A percentile compares a stretch with the other conserved stretches of the same genome.
These are phyloP conservation scores for Olyra latifolia DNA, from an alignment of 176 grass and related monocot species.

Conservation along the genomic window DNA sequence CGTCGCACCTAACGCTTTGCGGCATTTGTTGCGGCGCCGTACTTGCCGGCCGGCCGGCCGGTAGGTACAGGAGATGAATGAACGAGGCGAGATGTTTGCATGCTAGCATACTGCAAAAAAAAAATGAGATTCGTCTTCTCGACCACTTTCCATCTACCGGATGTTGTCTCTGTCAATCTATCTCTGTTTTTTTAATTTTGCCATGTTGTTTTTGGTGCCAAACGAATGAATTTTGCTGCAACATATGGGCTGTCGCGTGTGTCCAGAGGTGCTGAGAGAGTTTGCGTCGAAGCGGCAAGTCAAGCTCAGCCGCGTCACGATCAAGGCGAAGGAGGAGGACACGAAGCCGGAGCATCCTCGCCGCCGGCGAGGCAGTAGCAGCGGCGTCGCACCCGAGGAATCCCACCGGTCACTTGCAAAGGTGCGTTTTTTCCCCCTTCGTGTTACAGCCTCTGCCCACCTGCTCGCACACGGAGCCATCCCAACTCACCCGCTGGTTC, in stretches of 20 bases:
- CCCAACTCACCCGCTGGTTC: neutral
- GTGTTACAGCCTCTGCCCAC: neutral
- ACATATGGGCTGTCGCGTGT: too few relatives aligned
- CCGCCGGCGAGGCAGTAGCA: slow-evolving; percentile 21
- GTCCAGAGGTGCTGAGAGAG: slow-evolving; percentile 77
- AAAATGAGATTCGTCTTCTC: neutral
- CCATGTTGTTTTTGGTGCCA: too few relatives aligned
- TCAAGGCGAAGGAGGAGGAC: slow-evolving; percentile 48
- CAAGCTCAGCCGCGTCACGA: slow-evolving; percentile 68
- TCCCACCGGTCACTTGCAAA: slow-evolving; percentile 47
- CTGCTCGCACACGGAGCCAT: neutral
- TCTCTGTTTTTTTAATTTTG: too few relatives aligned
- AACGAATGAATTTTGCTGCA: too few relatives aligned
- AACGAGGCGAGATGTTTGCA: neutral
- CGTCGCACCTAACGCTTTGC: neutral
- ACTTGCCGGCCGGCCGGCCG: neutral
- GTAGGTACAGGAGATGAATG: neutral
- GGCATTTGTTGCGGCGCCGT: neutral
- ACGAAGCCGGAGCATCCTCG: slow-evolving; percentile 33
- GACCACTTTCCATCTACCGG: too few relatives aligned
- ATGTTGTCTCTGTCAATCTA: too few relatives aligned
- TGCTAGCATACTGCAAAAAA: slow-evolving; percentile 4
- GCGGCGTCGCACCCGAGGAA: neutral
- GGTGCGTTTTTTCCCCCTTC: neutral
- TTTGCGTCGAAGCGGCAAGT: slow-evolving; percentile 79